Percentiles rank a stretch among this genome's conserved stretches.
phyloP scores from a whole-genome alignment of 75 land plant species.

The Cunninghamia lanceolata region DNA sequence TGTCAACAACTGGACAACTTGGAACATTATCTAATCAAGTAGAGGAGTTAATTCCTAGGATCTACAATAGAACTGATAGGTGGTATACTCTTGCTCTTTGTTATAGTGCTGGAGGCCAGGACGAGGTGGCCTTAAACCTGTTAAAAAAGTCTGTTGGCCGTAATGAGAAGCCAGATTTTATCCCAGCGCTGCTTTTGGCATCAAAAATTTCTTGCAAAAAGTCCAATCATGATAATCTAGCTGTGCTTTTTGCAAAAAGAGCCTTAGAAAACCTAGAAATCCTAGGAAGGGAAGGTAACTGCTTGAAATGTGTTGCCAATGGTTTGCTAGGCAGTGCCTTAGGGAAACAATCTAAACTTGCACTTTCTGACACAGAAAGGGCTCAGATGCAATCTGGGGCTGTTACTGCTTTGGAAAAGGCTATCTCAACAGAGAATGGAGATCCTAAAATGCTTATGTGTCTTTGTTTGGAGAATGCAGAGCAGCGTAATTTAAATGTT shows the following conservation, averaged over 20 bases:
- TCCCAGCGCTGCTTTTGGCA: slow-evolving; percentile 67
- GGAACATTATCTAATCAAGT: slow-evolving; percentile 53
- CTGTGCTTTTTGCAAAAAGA: slow-evolving; percentile 44
- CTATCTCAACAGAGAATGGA: slow-evolving; percentile 31
- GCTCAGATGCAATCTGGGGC: slow-evolving; percentile 51
- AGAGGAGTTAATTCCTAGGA: slow-evolving; percentile 74
- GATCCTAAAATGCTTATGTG: slow-evolving; percentile 48
- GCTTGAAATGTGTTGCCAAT: slow-evolving; percentile 37
- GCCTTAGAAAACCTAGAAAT: slow-evolving; percentile 25
- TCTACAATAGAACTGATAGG: slow-evolving; percentile 44
- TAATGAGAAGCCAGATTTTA: slow-evolving; percentile 50
- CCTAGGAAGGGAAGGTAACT: slow-evolving; percentile 21
- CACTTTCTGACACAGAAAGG: slow-evolving; percentile 58
- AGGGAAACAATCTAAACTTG: slow-evolving; percentile 41
- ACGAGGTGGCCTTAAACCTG: slow-evolving; percentile 55
- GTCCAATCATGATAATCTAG: slow-evolving; percentile 37
- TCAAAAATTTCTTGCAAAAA: slow-evolving; percentile 70
- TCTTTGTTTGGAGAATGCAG: slow-evolving; percentile 79
- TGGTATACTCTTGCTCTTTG: slow-evolving; percentile 79
- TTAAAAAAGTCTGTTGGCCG: slow-evolving; percentile 44
- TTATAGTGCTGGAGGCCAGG: slow-evolving; percentile 65
- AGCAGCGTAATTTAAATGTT: slow-evolving; percentile 72
- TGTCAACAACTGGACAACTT: slow-evolving; percentile 60
- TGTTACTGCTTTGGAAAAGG: slow-evolving; percentile 56
- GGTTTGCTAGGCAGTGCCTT: slow-evolving; percentile 63